Base-by-base conservation (phyloP, 805 yeast species). In the Lipomyces sp. region DNA sequence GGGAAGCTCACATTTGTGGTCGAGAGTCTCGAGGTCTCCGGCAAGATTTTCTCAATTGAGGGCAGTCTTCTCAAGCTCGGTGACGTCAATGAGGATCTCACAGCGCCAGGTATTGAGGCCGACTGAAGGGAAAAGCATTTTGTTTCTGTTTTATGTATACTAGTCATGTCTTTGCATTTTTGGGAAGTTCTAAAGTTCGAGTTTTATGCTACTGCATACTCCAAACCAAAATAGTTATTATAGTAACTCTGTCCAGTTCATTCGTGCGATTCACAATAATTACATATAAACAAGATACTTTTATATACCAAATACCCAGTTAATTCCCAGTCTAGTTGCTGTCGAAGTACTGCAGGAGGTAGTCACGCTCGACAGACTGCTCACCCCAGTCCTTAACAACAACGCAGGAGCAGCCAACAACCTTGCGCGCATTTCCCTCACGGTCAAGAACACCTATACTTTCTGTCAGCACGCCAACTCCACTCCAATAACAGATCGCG, bases 311-410 rank as follows among this genome's bases (percentile, higher is more conserved):
- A 24, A 39, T 33, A 23, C 33, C 49, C 49, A 16, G 13, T 5
- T 14, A 32, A 5, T 5, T 32, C 6, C n/a, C 13, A 14, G 41
- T 38, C 43, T 53, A 53, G 55, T 53, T 53, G 55, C 47, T 36
- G 43, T 77, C 86, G 78, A 91, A 88, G 83, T 88, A 90, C 78
- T 89, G 95, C 76, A 93, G 82, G 74, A 93, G 83, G 78, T 87
- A 84, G 81, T 82, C 79, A 81, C 97, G 88, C 81, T 91, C 98
- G 72, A 83, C 91, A 69, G 98, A 85, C 78, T 89, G 96, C 73
- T 88, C 95, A 88, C 99, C 99, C 98, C 98, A 93, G 95, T 89
- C 84, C 84, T 86, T 90, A 83, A 93, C 87, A 70, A 93, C 98
- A 73, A 91, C 97, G 78, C 95, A 91, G 69, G 98, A 90, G 78